Base-by-base conservation (phyloP, 169 alveolate species). In the Theileria orientalis region DNA sequence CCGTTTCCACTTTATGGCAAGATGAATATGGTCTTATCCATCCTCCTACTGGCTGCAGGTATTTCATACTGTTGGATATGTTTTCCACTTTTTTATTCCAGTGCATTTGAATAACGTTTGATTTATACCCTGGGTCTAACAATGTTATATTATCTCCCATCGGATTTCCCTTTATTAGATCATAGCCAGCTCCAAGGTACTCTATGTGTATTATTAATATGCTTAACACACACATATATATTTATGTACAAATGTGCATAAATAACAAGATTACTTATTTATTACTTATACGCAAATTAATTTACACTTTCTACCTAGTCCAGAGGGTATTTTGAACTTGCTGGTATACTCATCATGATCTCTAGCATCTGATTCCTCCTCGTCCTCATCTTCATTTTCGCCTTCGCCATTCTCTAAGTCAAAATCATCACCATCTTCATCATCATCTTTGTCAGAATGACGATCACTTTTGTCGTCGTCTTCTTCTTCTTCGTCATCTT, bases 161-260 rank as follows among this genome's bases (percentile, higher is more conserved):
- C 14, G 89, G 89, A 66, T 82, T 82, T 47, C 89, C 89, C 40
- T 72, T 82, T 7, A 82, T 25, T 19, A 82, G 37, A 25, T 82
- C 89, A 66, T 82, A 82, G 0, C 89, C 89, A 21, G 89, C 85
- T 11, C 89, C 89, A 13, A 82, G 74, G 25, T 82, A 82, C 30
- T 82, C 89, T 72, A 37, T 27, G 0, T 11, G 2, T 11, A 67
- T 19, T 19, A 64, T 44, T 35, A 66, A 41, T 16, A 40, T 7
- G n/a, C 3, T 30, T 11, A 7, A 69, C 14, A 67, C 11, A 27
- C 23, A 19, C 23, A 27, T n/a, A n/a, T n/a, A n/a, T n/a, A n/a
- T n/a, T n/a, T n/a, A n/a, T n/a, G n/a, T n/a, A n/a, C n/a, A n/a
- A n/a, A n/a, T n/a, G 9, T 29, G 8, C 8, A 32, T 29, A 16